phyloP scores from a whole-genome alignment of 2,329 filamentous ascomycete genomes.

The Colletotrichum tamarilloi region DNA sequence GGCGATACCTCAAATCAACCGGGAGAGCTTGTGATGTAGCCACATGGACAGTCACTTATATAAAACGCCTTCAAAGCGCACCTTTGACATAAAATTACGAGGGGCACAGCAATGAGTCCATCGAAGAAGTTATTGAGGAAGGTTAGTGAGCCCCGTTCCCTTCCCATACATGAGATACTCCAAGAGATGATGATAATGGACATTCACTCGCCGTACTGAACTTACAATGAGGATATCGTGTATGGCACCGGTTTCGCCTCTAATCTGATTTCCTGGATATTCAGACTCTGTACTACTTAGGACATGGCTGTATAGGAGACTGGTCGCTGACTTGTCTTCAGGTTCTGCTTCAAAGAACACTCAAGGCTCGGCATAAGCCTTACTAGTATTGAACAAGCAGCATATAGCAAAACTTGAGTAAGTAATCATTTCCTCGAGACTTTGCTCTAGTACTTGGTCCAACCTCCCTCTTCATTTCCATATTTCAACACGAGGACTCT shows the following conservation, averaged over 20 bases:
- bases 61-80: too few species aligned
- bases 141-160: neutral
- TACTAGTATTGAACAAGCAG: too few species aligned
- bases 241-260: constrained; percentile 25
- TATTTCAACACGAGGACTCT: neutral
- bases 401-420: too few species aligned
- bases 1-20: neutral
- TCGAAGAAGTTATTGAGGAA: neutral
- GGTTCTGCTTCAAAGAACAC: neutral
- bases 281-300: neutral
- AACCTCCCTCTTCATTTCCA: too few species aligned
- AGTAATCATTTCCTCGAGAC: too few species aligned
- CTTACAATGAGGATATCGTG: constrained; percentile 1
- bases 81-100: too few species aligned
- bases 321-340: neutral
- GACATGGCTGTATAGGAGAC: neutral
- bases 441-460: too few species aligned
- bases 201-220: constrained; percentile 25
- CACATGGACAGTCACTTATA: neutral
- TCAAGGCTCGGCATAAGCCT: too few species aligned
- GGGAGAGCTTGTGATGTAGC: neutral
- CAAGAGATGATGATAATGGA: constrained; percentile 10
- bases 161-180: neutral
- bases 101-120: neutral
- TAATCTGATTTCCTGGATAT: neutral